phyloP scores from a whole-genome alignment of 495 filamentous ascomycete genomes.

The Xylaria acuta region DNA sequence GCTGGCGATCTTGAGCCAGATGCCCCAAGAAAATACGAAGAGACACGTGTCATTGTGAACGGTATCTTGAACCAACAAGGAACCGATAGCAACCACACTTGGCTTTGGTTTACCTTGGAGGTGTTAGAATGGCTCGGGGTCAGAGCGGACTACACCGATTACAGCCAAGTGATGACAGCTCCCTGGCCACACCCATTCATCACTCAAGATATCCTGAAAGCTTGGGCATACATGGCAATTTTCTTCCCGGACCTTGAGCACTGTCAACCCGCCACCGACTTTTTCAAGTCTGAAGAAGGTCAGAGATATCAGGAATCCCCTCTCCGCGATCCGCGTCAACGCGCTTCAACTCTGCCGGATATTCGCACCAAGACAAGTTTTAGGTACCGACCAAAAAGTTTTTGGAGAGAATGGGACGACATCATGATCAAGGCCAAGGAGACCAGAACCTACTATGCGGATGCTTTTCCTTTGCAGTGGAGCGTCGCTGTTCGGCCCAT shows the following conservation, averaged over 20 bases:
- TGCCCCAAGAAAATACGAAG: constrained; percentile 41
- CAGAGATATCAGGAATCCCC: constrained; percentile 42
- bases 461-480: constrained; percentile 46
- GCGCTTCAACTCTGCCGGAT: constrained; percentile 43
- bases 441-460: constrained; percentile 28
- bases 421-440: constrained; percentile 23
- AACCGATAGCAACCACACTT: constrained; percentile 29
- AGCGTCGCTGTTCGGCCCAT: constrained; percentile 47
- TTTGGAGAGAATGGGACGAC: constrained; percentile 48
- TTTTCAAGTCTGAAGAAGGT: constrained; percentile 42
- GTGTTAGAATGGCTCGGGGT: constrained; percentile 46
- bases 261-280: constrained; percentile 36
- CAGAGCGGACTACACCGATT: constrained; percentile 39
- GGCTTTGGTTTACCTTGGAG: constrained; percentile 43
- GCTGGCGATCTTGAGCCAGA: constrained; percentile 51
- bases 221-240: constrained; percentile 47
- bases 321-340: constrained; percentile 47
- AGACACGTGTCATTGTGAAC: constrained; percentile 44
- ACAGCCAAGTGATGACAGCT: constrained; percentile 24
- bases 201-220: constrained; percentile 47
- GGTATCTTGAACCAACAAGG: constrained; percentile 39
- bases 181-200: constrained; percentile 50
- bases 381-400: constrained; percentile 40
- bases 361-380: constrained; percentile 43
- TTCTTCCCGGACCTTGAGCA: constrained; percentile 48